phyloP scores from a whole-genome alignment of 495 filamentous ascomycete genomes.

The Arthonia radiata region DNA sequence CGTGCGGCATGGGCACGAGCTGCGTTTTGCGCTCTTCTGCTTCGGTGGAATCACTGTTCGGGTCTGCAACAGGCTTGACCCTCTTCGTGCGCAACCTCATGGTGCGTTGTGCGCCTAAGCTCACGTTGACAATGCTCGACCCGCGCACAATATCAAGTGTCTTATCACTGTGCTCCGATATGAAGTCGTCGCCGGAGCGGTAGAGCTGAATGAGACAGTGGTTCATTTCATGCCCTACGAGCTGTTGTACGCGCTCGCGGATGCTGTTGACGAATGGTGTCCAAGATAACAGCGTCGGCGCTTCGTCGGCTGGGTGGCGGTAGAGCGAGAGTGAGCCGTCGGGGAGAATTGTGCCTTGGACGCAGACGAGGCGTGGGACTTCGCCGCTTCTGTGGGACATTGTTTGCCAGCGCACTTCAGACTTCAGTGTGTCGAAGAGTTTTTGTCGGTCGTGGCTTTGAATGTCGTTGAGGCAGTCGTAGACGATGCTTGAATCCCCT shows the following conservation, averaged over 20 bases:
- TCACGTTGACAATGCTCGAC: conserved; percentile 75
- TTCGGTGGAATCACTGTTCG: conserved; percentile 6
- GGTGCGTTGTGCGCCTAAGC: conserved; percentile 68
- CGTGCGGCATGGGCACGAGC: conserved; percentile 59
- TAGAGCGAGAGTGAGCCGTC: conserved; percentile 78
- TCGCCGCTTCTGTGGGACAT: conserved; percentile 86
- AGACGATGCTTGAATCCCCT: conserved; percentile 57
- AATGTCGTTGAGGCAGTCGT: conserved; percentile 28
- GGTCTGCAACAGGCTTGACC: too few relatives aligned
- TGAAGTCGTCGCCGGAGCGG: conserved; percentile 72
- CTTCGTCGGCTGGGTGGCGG: conserved; percentile 80
- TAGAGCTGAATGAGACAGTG: conserved; percentile 89
- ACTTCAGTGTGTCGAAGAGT: conserved; percentile 42
- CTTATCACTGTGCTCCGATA: conserved; percentile 94
- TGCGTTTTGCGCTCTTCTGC: conserved; percentile 23
- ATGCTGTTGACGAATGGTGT: conserved; percentile 45
- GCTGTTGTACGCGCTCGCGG: conserved; percentile 35
- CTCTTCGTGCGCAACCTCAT: conserved; percentile 81
- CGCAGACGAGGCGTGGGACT: conserved; percentile 81
- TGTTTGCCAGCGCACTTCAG: conserved; percentile 67
- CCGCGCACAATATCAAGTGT: conserved; percentile 69
- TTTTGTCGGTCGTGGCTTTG: conserved; percentile 16
- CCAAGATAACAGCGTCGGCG: conserved; percentile 52
- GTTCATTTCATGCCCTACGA: conserved; percentile 62
- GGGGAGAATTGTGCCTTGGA: conserved; percentile 42